A percentile compares a stretch with the other conserved stretches of the same genome.
phyloP scores from a whole-genome alignment of 768 basidiomycete genomes.

The Suillus fuscotomentosus region DNA sequence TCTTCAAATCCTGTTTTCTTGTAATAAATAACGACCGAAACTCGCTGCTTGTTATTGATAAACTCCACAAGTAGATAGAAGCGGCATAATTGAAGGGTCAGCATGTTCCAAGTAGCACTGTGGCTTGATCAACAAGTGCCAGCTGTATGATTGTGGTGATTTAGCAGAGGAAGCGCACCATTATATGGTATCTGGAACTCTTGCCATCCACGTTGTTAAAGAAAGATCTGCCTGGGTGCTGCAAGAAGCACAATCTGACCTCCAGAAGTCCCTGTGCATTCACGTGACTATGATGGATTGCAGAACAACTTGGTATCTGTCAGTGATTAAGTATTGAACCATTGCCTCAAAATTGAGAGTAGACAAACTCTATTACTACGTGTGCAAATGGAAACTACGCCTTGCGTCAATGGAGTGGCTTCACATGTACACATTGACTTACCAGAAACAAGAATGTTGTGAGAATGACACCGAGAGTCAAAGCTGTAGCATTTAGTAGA shows the following conservation, averaged over 20 bases:
- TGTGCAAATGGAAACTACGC: not conserved
- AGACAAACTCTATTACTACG: not conserved
- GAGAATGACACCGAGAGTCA: not conserved
- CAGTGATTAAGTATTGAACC: not conserved
- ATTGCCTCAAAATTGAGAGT: not conserved
- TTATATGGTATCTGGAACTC: not conserved
- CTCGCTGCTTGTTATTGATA: too few species aligned
- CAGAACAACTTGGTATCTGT: not conserved
- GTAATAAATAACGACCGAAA: too few species aligned
- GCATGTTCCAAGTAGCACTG: not conserved
- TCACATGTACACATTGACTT: not conserved
- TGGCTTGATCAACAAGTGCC: not conserved
- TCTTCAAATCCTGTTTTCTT: too few species aligned
- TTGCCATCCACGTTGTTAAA: not conserved
- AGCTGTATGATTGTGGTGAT: not conserved
- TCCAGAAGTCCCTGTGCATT: not conserved
- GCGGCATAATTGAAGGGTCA: not conserved
- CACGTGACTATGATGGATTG: not conserved
- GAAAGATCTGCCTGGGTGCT: not conserved
- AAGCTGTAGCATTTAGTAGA: not conserved
- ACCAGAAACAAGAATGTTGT: not conserved
- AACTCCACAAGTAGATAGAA: too few species aligned
- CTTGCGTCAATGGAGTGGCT: not conserved
- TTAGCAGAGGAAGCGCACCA: not conserved
- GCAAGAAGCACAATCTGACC: not conserved